A percentile compares a stretch with the other conserved stretches of the same genome.
Conservation (phyloP, 2,329 filamentous ascomycete genomes). For the Ophiostoma sp. region DNA sequence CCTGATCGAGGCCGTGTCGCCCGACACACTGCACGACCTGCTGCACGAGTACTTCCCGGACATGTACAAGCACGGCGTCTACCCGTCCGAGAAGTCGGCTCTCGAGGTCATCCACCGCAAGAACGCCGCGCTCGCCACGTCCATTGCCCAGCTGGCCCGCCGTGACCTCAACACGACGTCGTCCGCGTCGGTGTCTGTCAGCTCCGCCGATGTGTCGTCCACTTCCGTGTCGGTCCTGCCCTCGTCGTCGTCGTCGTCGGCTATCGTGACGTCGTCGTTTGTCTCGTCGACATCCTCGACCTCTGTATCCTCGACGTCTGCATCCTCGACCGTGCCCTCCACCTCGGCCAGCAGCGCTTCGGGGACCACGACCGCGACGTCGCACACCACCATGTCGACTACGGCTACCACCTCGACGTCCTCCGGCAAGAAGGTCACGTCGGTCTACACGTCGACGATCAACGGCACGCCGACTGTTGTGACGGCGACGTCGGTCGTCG, state of each 20-base stretch:
- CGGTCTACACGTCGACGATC: constrained; percentile 45
- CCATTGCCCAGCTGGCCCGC: constrained; percentile 60
- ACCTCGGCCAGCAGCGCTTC: neutral
- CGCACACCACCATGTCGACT: constrained; percentile 3
- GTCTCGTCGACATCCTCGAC: neutral
- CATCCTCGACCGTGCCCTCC: constrained; percentile 14
- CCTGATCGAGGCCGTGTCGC: constrained; percentile 29
- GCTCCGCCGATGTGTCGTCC: constrained; percentile 28
- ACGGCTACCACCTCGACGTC: neutral
- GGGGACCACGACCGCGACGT: neutral
- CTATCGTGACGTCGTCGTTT: neutral
- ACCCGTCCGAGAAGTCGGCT: constrained; percentile 58
- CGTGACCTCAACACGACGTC: constrained; percentile 37
- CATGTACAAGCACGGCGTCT: constrained; percentile 64
- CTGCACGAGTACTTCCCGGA: constrained; percentile 58
- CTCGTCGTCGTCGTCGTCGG: constrained; percentile 25
- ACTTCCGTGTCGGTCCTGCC: constrained; percentile 23
- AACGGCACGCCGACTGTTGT: constrained; percentile 44
- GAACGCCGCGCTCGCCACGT: constrained; percentile 57
- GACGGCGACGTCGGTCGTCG: constrained; percentile 48
- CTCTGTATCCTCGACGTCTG: constrained; percentile 21
- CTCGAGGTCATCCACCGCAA: constrained; percentile 58
- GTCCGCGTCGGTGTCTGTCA: constrained; percentile 24
- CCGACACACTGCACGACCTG: constrained; percentile 52
- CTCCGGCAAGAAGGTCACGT: constrained; percentile 27